A percentile compares a stretch with the other conserved stretches of the same genome.
These are phyloP conservation scores for Boletus speciosus DNA, from an alignment of 768 basidiomycete species.

Conservation along the genomic window DNA sequence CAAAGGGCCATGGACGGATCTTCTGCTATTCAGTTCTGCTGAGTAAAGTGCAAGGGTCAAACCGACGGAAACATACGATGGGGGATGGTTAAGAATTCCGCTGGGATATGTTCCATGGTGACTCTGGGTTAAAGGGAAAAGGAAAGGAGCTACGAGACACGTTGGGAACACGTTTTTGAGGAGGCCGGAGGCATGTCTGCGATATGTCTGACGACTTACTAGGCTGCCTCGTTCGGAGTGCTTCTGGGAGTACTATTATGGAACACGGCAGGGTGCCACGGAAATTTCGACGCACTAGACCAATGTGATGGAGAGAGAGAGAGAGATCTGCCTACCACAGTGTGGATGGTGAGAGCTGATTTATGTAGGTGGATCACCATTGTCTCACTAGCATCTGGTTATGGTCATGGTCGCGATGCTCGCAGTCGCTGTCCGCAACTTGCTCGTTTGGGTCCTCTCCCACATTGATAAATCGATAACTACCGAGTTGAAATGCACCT, in stretches of 20 bases:
- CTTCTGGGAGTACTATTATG: slow-evolving; percentile 5
- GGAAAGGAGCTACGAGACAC: slow-evolving; percentile 18
- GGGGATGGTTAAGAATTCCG: slow-evolving; percentile 18
- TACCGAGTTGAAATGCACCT: slow-evolving; percentile 2
- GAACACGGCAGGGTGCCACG: slow-evolving; percentile 11
- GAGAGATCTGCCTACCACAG: background rate
- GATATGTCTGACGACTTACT: slow-evolving; percentile 21
- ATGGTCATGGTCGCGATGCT: background rate
- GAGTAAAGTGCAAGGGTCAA: background rate
- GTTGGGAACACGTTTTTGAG: slow-evolving; percentile 30
- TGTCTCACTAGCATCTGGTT: background rate
- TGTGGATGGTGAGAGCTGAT: slow-evolving; percentile 9
- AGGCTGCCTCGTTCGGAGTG: slow-evolving; percentile 18
- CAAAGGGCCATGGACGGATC: slow-evolving; percentile 22
- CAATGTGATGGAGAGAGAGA: slow-evolving; percentile 6
- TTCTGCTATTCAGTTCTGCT: slow-evolving; percentile 4
- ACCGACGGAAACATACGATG: slow-evolving; percentile 17
- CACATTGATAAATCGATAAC: background rate
- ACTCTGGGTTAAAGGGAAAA: slow-evolving; percentile 27
- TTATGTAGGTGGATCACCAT: slow-evolving; percentile 9
- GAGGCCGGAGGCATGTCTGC: slow-evolving; percentile 9
- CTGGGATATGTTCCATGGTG: slow-evolving; percentile 18
- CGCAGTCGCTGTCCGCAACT: background rate
- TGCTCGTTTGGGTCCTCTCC: background rate
- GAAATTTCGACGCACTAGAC: slow-evolving; percentile 18